Base-by-base conservation (phyloP, 495 filamentous ascomycete genomes). In the Penicillium atrosanguineum region DNA sequence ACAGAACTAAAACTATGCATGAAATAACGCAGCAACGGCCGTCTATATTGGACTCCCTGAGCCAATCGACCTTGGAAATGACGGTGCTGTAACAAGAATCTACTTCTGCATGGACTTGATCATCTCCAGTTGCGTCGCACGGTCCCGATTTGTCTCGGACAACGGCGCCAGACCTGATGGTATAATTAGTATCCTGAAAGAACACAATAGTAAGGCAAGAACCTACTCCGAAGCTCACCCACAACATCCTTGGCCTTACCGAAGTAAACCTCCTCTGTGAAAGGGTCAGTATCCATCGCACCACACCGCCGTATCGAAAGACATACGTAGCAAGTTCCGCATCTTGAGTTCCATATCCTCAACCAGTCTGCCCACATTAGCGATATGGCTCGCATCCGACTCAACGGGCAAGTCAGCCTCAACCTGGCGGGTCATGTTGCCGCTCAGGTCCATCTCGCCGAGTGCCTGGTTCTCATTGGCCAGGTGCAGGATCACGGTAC, bases 331-430 rank as follows among this genome's bases (percentile, higher is more conserved):
- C 71, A 97, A 70, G 69, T 97, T 99, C 72, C 94, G 85, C 95
- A 99, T 99, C 83, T 97, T 96, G 69, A 96, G 80, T 53, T 99
- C 94, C 93, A 99, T 97, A 75, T 99, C 95, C 78, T 99, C 94
- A 43, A 99, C 93, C 64, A 99, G 78, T 70, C 84, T 80, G 38
- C 94, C 94, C 56, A 97, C 90, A 69, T 99, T 99, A 45, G 88
- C 88, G 56, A 99, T 91, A 74, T 99, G 94, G 71, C 88, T 90
- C 43, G 85, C 85, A 72, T 98, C 95, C 59, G 86, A 89, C 52
- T 93, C 89, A 14, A 96, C 88, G 6, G 88, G 83, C 70, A 96
- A 71, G 72, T 97, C 92, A 59, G 84, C 82, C 76, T 97, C 91
- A 31, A 96, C 83, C 79, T 98, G 94, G 46, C 94, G 82, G 37